Evolutionary conservation across 2,329 filamentous ascomycete genomes (phyloP).

Genomic region (Penicillium griseofulvum): DNA sequence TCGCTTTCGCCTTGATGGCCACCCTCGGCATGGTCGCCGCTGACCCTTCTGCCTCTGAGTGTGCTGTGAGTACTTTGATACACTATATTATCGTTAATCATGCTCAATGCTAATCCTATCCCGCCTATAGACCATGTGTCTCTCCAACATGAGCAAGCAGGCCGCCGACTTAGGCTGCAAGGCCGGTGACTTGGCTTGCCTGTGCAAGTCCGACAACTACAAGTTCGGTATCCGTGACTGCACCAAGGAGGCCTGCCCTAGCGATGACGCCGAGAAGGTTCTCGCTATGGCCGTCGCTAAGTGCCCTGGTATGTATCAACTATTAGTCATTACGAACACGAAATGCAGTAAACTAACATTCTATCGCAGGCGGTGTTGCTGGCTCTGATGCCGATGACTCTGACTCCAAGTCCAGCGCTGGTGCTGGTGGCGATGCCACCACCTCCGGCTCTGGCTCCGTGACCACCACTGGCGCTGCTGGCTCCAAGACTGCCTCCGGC

Average conservation of each 20-base stretch:
- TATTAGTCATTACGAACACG: neutral
- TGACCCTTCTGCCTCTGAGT: constrained; percentile 27
- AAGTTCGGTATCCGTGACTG: constrained; percentile 48
- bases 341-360: constrained; percentile 4
- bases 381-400: constrained; percentile 6
- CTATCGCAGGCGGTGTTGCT: constrained; percentile 12
- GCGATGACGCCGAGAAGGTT: constrained; percentile 34
- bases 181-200: constrained; percentile 37
- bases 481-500: neutral
- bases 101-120: neutral
- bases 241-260: constrained; percentile 44
- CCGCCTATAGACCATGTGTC: constrained; percentile 41
- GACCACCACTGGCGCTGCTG: neutral
- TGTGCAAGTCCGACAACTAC: constrained; percentile 44
- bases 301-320: constrained; percentile 32
- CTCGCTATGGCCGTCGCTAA: constrained; percentile 33
- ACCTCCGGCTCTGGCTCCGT: neutral
- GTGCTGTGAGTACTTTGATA: constrained; percentile 27
- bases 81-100: neutral
- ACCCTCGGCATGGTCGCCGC: constrained; percentile 27
- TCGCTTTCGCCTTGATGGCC: constrained; percentile 32
- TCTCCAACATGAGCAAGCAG: constrained; percentile 45
- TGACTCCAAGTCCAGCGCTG: neutral
- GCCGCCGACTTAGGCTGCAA: constrained; percentile 42
- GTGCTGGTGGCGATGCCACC: neutral